Conservation (phyloP, 2,329 filamentous ascomycete species). For the Colletotrichum kahawae region DNA sequence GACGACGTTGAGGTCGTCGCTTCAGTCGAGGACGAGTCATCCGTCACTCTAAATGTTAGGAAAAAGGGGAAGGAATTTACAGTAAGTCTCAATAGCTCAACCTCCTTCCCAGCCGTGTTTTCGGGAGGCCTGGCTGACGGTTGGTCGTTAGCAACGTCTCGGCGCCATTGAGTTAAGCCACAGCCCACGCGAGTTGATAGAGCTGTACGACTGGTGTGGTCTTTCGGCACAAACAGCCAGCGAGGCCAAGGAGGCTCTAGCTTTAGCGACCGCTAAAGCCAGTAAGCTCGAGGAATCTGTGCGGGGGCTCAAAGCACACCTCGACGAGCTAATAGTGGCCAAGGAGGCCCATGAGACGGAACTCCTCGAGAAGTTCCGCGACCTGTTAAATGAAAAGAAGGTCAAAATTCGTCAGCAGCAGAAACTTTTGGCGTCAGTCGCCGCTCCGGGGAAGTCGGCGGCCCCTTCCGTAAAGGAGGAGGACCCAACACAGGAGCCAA, state of each 20-base stretch:
- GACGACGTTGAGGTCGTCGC: slow-evolving; percentile 65
- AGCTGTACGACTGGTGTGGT: slow-evolving; percentile 74
- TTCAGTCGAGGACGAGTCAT: slow-evolving; percentile 55
- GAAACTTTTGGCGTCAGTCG: slow-evolving; percentile 56
- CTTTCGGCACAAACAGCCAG: slow-evolving; percentile 56
- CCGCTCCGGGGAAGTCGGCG: slow-evolving; percentile 46
- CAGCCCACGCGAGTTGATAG: slow-evolving; percentile 63
- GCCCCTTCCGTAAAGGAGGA: slow-evolving; percentile 46
- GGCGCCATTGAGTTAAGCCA: slow-evolving; percentile 65
- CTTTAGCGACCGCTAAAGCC: slow-evolving; percentile 44
- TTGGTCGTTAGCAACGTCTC: slow-evolving; percentile 64
- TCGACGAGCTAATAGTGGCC: slow-evolving; percentile 68
- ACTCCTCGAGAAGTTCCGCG: slow-evolving; percentile 72
- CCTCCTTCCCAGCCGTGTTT: slow-evolving; percentile 15
- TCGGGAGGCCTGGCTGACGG: slow-evolving; percentile 4
- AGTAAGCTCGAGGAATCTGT: slow-evolving; percentile 60
- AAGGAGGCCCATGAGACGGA: slow-evolving; percentile 72
- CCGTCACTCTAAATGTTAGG: slow-evolving; percentile 67
- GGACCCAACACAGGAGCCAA: slow-evolving; percentile 21
- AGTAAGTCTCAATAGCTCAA: slow-evolving; percentile 45
- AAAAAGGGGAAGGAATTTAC: slow-evolving; percentile 73
- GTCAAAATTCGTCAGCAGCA: slow-evolving; percentile 79
- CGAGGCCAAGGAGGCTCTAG: slow-evolving; percentile 48
- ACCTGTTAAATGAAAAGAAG: slow-evolving; percentile 80
- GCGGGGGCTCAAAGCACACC: slow-evolving; percentile 62